phyloP scores from a whole-genome alignment of 441 rosid species.

The Corymbia citriodora region DNA sequence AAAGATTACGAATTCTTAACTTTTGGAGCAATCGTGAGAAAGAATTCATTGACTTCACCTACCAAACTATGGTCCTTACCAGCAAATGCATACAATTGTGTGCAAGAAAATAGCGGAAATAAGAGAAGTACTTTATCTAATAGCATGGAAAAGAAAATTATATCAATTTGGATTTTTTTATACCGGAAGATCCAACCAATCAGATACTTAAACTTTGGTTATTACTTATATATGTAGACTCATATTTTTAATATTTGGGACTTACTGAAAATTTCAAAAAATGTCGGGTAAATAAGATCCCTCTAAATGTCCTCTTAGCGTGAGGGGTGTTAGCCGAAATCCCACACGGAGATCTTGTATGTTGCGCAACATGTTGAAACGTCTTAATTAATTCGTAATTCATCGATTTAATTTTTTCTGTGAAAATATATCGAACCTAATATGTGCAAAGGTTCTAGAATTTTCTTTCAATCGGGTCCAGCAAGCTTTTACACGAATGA shows the following conservation, averaged over 20 bases:
- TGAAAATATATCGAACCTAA: neutral
- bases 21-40: neutral
- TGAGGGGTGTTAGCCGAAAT: neutral
- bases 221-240: neutral
- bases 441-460: neutral
- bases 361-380: neutral
- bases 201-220: neutral
- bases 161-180: neutral
- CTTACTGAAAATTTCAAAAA: neutral
- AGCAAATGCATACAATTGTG: neutral
- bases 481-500: neutral
- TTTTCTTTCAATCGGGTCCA: neutral
- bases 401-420: neutral
- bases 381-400: neutral
- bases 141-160: neutral
- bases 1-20: neutral
- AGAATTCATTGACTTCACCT: neutral
- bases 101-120: neutral
- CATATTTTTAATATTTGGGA: neutral
- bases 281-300: neutral
- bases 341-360: no score
- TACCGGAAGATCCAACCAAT: neutral
- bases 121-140: neutral
- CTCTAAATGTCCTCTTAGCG: neutral
- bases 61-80: neutral